Evolutionary conservation across 306 rosid species (phyloP).

Genomic region (Cucumis cinereus): DNA sequence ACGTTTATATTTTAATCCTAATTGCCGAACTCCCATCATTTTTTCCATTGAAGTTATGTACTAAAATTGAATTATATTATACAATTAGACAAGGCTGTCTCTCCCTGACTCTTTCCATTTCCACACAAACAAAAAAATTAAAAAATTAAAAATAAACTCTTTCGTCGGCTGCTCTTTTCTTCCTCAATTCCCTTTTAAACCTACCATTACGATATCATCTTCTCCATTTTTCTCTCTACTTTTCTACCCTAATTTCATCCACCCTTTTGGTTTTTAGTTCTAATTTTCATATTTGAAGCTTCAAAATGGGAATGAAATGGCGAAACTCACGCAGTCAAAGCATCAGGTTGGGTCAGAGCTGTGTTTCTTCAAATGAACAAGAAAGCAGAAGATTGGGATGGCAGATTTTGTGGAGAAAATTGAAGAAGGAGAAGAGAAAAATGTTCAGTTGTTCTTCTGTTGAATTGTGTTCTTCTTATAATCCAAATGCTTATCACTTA

Average conservation of each 20-base stretch:
- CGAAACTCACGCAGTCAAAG: slow-evolving; percentile 1
- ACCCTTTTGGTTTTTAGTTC: background rate
- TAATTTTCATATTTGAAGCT: background rate
- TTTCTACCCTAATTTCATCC: background rate
- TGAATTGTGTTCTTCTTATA: background rate
- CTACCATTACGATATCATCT: background rate
- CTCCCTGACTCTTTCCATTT: background rate
- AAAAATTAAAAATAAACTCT: background rate
- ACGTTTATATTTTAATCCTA: background rate
- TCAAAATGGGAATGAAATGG: slow-evolving; percentile 10
- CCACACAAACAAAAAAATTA: background rate
- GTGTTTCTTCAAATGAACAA: background rate
- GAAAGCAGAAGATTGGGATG: background rate
- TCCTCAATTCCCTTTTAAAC: background rate
- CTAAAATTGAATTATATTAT: background rate
- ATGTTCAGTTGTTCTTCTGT: background rate
- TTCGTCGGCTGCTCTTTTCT: background rate
- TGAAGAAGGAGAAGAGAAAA: slow-evolving; percentile 8
- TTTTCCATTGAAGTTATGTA: background rate
- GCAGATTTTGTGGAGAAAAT: background rate
- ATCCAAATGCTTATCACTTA: slow-evolving; percentile 1
- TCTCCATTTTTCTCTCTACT: background rate
- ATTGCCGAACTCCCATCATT: background rate
- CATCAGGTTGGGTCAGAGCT: slow-evolving; percentile 5
- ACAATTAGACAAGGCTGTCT: background rate